Conservation (phyloP, 331 rosid genomes). For the Spiraea crenata region DNA sequence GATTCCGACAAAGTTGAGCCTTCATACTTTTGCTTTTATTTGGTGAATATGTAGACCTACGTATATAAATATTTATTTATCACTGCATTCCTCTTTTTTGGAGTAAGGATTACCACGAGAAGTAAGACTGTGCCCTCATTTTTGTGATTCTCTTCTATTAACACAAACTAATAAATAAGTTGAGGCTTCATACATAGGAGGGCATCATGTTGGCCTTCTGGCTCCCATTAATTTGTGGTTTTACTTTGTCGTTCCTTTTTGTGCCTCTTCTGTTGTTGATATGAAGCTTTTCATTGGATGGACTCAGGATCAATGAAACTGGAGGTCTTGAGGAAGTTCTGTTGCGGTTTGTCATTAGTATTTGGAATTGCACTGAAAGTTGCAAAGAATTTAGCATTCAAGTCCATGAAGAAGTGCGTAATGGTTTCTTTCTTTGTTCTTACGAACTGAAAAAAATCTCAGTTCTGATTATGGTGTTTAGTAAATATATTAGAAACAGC, state of each 20-base stretch:
- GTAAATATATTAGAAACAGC: neutral
- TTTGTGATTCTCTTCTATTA: conserved; percentile 3
- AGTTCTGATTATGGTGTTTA: neutral
- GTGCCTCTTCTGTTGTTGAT: conserved; percentile 15
- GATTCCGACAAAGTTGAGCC: neutral
- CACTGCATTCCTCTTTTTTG: neutral
- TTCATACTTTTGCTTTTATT: neutral
- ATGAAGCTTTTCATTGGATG: conserved; percentile 33
- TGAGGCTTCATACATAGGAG: neutral
- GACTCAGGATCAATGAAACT: conserved; percentile 59
- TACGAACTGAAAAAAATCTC: neutral
- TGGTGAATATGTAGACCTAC: neutral
- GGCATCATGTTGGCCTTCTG: neutral
- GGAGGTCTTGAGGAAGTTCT: conserved; percentile 61
- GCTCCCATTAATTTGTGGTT: neutral
- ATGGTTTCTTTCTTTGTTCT: neutral
- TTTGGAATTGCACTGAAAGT: conserved; percentile 64
- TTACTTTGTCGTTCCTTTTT: neutral
- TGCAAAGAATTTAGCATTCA: conserved; percentile 33
- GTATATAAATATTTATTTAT: neutral
- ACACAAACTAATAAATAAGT: conserved; percentile 6
- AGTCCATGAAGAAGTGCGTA: conserved; percentile 52
- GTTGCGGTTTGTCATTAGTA: conserved; percentile 51
- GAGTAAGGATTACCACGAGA: neutral
- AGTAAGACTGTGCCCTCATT: neutral